Evolutionary conservation across 352 stramenopile genomes (phyloP), one percentile per base, ranked within the genome.

Genomic region (Phytophthora colocasiae): DNA sequence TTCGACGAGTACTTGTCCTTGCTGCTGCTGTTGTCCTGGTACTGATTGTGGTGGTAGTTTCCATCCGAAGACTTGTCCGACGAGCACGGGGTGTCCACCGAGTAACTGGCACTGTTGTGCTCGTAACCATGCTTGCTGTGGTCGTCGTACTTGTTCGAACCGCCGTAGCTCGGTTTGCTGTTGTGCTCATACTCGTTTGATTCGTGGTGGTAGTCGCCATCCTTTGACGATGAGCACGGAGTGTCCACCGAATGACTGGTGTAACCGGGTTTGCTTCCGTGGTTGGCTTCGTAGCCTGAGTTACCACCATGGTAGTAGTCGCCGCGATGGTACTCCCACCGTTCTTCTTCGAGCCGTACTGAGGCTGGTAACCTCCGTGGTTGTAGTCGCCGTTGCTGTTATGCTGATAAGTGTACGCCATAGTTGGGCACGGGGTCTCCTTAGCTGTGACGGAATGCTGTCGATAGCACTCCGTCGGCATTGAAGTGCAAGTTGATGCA

Each of bases 1-100:
- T 64, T 69, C 12, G 58, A 60, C 44, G 64, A 50, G 58, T 69
- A 61, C 19, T 66, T 51, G 40, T 58, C 38, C 36, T 59, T 31
- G 36, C 46, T 54, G 39, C 54, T 22, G 44, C 48, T 24, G 27
- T 41, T 26, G 17, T 10, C 34, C 22, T 60, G 27, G 27, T 54
- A 44, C 5, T 43, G 19, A 11, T 48, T 17, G n/a, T 48, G 32
- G 15, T 58, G 6, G 45, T 64, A 52, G 19, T 66, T 27, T 11
- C 19, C 38, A 10, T 57, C 22, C 17, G 34, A 63, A 29, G 58
- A 53, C 27, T 58, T 58, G 6, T 47, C 58, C 22, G 58, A 68
- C 24, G 51, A 57, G 34, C 34, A 68, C 34, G 60, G 36, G 36
- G 52, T 19, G 22, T 63, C 36, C 6, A 61, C 14, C 3, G 46